Percentiles rank a stretch among this genome's conserved stretches.
These are phyloP conservation scores for Aspergillus terreus DNA, from an alignment of 2,329 filamentous ascomycete genomes.

Conservation along the genomic window DNA sequence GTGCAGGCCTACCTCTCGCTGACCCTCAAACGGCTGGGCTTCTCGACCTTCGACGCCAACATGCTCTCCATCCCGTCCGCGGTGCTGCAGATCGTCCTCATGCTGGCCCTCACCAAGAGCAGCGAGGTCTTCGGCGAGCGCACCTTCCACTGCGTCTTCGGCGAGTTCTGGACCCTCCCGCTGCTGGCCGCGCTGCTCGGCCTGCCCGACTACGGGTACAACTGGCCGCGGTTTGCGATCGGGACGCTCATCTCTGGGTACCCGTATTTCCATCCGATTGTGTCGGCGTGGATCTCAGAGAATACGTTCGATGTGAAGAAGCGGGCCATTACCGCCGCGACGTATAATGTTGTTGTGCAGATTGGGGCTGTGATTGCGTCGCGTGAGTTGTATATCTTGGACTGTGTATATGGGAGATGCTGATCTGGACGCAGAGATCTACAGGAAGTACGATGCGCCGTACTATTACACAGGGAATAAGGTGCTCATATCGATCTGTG, in stretches of 20 bases:
- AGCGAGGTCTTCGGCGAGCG: slow-evolving; percentile 53
- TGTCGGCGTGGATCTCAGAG: slow-evolving; percentile 26
- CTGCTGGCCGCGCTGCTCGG: slow-evolving; percentile 49
- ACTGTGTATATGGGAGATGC: not conserved
- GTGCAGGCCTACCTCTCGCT: slow-evolving; percentile 53
- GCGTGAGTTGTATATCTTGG: slow-evolving; percentile 14
- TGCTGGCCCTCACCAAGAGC: slow-evolving; percentile 45
- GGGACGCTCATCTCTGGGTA: slow-evolving; percentile 51
- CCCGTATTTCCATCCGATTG: slow-evolving; percentile 54
- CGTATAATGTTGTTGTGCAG: slow-evolving; percentile 36
- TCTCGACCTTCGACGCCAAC: slow-evolving; percentile 28
- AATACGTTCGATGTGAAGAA: slow-evolving; percentile 30
- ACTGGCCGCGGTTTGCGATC: slow-evolving; percentile 50
- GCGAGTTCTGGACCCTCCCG: slow-evolving; percentile 52
- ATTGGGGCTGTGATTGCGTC: slow-evolving; percentile 26
- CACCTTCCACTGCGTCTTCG: slow-evolving; percentile 49
- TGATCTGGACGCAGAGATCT: slow-evolving; percentile 39
- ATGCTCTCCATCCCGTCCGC: slow-evolving; percentile 28
- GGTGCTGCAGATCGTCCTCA: slow-evolving; percentile 48
- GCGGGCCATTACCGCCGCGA: slow-evolving; percentile 24
- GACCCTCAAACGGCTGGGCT: slow-evolving; percentile 40
- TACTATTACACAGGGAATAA: slow-evolving; percentile 56
- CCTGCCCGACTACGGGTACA: slow-evolving; percentile 38
- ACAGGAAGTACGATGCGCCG: slow-evolving; percentile 47
- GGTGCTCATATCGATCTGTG: slow-evolving; percentile 51